Percentiles rank a stretch among this genome's conserved stretches.
phyloP scores from a whole-genome alignment of 176 grass and related monocot genomes.

The Zea mays region Zm-B73-REFERENCE-NAM-5.0 NC_050096.1:72699001-72699500 shows the following conservation, averaged over 20 bases:
- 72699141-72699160: too few relatives aligned
- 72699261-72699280: constrained; percentile 30
- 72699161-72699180: too few relatives aligned
- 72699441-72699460: constrained; percentile 24
- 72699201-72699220: constrained; percentile 13
- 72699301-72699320: not conserved
- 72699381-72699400: constrained; percentile 17
- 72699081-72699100: too few relatives aligned
- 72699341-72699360: constrained; percentile 11
- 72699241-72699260: constrained; percentile 36
- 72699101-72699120: too few relatives aligned
- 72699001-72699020: too few relatives aligned
- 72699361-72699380: not conserved
- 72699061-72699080: too few relatives aligned
- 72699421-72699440: constrained; percentile 12
- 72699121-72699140: too few relatives aligned
- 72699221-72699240: not conserved
- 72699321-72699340: not conserved
- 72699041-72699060: too few relatives aligned
- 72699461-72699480: not conserved
- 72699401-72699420: not conserved
- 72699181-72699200: too few relatives aligned
- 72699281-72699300: constrained; percentile 43
- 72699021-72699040: too few relatives aligned
- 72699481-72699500: not conserved